These are phyloP conservation scores for Candida wancherniae DNA, from an alignment of 805 yeast species.

Conservation along the genomic window DNA sequence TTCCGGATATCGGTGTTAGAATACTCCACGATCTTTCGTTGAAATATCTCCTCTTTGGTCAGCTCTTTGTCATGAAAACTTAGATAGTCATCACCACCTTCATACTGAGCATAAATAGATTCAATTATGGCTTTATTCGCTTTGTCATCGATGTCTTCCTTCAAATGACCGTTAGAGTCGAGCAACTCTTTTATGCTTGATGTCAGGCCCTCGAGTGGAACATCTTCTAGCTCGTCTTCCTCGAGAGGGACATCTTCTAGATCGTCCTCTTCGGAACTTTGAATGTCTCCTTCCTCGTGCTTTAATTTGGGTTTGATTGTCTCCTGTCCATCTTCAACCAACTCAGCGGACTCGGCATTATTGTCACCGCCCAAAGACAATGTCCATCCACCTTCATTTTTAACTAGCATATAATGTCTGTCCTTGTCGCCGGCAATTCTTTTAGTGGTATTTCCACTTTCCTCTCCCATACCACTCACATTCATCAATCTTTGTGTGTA, in stretches of 20 bases:
- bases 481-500: constrained; percentile 84
- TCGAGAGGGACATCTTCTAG: constrained; percentile 24
- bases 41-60: constrained; percentile 1
- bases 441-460: constrained; percentile 39
- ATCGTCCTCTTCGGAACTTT: constrained; percentile 17
- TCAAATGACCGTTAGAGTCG: not conserved
- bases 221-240: constrained; percentile 1
- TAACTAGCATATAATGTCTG: constrained; percentile 65
- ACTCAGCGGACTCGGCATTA: constrained; percentile 43
- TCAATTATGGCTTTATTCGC: constrained; percentile 31
- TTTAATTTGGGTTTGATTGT: not conserved
- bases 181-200: no score
- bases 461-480: constrained; percentile 71
- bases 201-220: no score
- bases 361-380: constrained; percentile 48
- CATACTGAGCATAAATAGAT: constrained; percentile 32
- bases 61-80: not conserved
- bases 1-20: constrained; percentile 36
- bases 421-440: constrained; percentile 84
- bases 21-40: constrained; percentile 12
- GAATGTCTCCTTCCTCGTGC: constrained; percentile 1
- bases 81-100: constrained; percentile 12
- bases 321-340: constrained; percentile 40
- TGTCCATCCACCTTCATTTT: constrained; percentile 82
- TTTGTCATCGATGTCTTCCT: constrained; percentile 16